These are phyloP conservation scores for Penicillium crustosum DNA, from an alignment of 2,329 filamentous ascomycete genomes.

Conservation along the genomic window DNA sequence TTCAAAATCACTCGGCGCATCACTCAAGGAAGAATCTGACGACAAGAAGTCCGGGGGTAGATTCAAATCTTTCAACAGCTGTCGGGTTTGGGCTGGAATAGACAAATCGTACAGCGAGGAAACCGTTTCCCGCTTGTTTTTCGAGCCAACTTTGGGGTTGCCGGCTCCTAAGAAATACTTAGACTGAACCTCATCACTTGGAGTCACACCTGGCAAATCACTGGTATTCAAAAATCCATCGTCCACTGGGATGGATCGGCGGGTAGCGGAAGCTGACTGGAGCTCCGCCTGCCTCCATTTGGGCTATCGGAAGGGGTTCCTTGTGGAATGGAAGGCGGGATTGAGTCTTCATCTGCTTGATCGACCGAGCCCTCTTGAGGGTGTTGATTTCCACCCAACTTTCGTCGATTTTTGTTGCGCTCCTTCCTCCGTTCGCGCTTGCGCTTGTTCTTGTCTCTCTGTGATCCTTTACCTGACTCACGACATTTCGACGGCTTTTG, in stretches of 20 bases:
- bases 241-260: slow-evolving; percentile 20
- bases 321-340: not conserved
- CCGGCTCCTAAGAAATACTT: slow-evolving; percentile 32
- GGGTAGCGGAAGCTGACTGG: slow-evolving; percentile 8
- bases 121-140: not conserved
- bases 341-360: not conserved
- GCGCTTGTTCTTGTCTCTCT: not conserved
- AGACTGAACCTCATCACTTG: slow-evolving; percentile 42
- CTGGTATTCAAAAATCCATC: slow-evolving; percentile 40
- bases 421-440: not conserved
- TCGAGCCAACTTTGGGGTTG: not conserved
- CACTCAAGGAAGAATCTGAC: slow-evolving; percentile 37
- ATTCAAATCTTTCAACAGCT: slow-evolving; percentile 16
- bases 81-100: slow-evolving; percentile 16
- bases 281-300: not conserved
- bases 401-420: not conserved
- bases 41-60: slow-evolving; percentile 23
- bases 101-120: not conserved
- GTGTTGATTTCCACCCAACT: not conserved
- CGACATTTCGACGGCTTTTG: not conserved
- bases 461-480: not conserved
- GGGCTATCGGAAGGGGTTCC: not conserved
- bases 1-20: slow-evolving; percentile 35
- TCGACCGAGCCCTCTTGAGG: not conserved
- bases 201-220: slow-evolving; percentile 41